phyloP scores from a whole-genome alignment of 345 rosid species.

The Eutrema japonicum region DNA sequence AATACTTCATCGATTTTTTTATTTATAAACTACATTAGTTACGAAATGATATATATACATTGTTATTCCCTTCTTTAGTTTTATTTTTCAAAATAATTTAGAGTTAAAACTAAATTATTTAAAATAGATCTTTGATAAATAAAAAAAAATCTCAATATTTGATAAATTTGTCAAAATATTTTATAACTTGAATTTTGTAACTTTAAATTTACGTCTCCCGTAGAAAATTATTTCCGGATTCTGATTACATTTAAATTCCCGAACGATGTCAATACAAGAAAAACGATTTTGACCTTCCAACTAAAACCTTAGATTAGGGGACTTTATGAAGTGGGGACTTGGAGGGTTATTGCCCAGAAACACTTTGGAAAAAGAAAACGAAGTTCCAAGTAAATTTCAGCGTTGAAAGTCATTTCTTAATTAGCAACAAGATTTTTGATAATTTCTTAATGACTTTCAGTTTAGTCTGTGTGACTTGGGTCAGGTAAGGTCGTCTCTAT shows the following conservation, averaged over 20 bases:
- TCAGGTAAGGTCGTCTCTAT: slow-evolving; percentile 31
- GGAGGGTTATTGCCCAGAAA: slow-evolving; percentile 26
- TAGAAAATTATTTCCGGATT: background rate
- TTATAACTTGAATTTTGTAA: background rate
- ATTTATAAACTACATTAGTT: background rate
- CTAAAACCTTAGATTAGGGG: background rate
- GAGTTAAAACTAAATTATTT: background rate
- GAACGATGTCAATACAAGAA: background rate
- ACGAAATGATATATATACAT: too few relatives aligned
- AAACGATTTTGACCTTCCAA: slow-evolving; percentile 8
- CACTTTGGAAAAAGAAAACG: slow-evolving; percentile 9
- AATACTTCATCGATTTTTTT: background rate
- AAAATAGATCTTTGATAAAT: background rate
- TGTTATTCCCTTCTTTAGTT: too few relatives aligned
- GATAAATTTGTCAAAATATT: background rate
- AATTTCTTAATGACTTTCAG: slow-evolving; percentile 6
- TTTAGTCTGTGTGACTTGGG: slow-evolving; percentile 14
- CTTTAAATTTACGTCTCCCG: background rate
- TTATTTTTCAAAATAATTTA: background rate
- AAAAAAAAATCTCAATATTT: background rate
- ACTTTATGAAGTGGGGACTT: background rate
- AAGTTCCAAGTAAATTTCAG: slow-evolving; percentile 22
- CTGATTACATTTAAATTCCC: background rate
- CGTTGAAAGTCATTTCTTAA: slow-evolving; percentile 14
- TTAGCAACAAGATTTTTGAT: background rate